Conservation (phyloP, 495 filamentous ascomycete species). For the Penicillium cinerascens region DNA sequence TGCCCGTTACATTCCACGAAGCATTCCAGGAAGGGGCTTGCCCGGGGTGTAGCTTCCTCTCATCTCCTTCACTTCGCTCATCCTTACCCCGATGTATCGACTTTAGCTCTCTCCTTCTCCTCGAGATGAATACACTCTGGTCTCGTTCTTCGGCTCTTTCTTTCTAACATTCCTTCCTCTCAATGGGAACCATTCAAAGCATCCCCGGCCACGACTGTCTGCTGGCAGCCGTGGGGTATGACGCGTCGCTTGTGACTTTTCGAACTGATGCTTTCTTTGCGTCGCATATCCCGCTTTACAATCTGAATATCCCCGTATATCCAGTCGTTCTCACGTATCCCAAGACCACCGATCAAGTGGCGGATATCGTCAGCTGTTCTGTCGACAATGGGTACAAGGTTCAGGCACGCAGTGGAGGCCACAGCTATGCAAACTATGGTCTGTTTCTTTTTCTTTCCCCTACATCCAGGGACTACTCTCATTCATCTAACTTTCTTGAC, state of each 20-base stretch:
- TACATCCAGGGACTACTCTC: neutral
- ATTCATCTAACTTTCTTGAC: conserved; percentile 35
- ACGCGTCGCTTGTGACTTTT: conserved; percentile 6
- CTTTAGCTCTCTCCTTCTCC: neutral
- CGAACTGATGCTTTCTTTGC: conserved; percentile 5
- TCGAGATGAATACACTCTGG: too few species aligned
- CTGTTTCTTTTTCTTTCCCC: conserved; percentile 1
- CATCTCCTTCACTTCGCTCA: neutral
- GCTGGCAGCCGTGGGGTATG: conserved; percentile 11
- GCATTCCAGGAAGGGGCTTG: neutral
- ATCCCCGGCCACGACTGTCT: conserved; percentile 13
- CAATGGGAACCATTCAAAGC: conserved; percentile 11
- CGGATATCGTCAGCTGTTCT: conserved; percentile 58
- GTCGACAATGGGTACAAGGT: conserved; percentile 52
- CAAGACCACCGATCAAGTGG: conserved; percentile 52
- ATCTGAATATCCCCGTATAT: conserved; percentile 57
- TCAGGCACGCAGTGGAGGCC: conserved; percentile 68
- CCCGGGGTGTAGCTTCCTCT: neutral
- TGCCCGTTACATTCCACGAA: neutral
- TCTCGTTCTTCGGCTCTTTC: neutral
- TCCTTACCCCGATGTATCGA: neutral
- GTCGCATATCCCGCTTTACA: conserved; percentile 40
- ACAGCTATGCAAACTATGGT: conserved; percentile 63
- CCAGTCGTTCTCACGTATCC: conserved; percentile 65
- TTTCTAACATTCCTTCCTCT: neutral